phyloP scores from a whole-genome alignment of 2,329 filamentous ascomycete genomes.

The Alternaria sp. region DNA sequence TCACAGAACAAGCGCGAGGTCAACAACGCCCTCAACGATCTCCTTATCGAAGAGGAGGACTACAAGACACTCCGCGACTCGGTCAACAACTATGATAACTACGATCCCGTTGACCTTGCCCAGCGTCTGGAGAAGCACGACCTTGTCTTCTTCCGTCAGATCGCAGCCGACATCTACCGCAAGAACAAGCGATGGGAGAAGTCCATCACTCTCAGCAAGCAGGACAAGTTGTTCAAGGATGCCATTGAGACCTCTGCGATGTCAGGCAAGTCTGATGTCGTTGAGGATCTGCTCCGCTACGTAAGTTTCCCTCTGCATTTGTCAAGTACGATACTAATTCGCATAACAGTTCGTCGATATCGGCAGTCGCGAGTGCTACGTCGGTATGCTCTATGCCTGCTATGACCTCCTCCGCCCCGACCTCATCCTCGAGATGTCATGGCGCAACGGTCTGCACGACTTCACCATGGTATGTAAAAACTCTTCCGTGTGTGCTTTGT shows the following conservation, averaged over 20 bases:
- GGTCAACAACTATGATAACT: conserved; percentile 98
- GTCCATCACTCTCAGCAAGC: conserved; percentile 95
- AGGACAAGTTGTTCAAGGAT: conserved; percentile 99
- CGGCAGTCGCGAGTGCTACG: conserved; percentile 97
- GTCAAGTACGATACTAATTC: conserved; percentile 42
- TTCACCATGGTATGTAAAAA: conserved; percentile 77
- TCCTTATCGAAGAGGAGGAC: conserved; percentile 98
- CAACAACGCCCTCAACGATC: conserved; percentile 96
- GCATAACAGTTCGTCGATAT: conserved; percentile 88
- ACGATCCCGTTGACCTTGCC: conserved; percentile 91
- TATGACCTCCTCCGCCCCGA: conserved; percentile 96
- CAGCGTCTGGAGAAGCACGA: conserved; percentile 96
- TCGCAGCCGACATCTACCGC: conserved; percentile 96
- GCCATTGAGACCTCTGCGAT: conserved; percentile 97
- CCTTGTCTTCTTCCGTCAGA: conserved; percentile 98
- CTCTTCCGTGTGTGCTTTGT: neutral
- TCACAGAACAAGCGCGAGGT: conserved; percentile 97
- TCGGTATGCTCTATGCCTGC: conserved; percentile 99
- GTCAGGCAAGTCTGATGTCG: conserved; percentile 86
- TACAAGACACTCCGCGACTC: conserved; percentile 98
- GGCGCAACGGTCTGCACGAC: conserved; percentile 91
- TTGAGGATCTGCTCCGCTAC: conserved; percentile 94
- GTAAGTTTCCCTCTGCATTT: conserved; percentile 68
- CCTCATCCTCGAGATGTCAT: conserved; percentile 92
- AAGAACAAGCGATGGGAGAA: conserved; percentile 99